phyloP scores from a whole-genome alignment of 495 filamentous ascomycete genomes.

The Talaromyces borbonicus region DNA sequence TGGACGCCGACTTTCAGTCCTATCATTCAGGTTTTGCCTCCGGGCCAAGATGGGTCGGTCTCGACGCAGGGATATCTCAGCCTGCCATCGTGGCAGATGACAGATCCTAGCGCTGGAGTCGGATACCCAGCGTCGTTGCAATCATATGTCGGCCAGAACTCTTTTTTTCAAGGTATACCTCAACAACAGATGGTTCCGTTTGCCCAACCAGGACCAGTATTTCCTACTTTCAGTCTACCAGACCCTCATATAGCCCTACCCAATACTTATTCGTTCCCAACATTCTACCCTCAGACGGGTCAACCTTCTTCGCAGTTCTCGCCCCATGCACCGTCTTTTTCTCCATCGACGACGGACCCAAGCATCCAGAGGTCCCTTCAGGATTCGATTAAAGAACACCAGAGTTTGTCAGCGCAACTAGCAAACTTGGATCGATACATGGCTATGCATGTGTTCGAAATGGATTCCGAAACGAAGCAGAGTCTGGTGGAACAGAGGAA shows the following conservation, averaged over 20 bases:
- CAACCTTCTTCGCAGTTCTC: background rate
- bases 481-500: slow-evolving; percentile 26
- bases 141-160: background rate
- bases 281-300: background rate
- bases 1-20: background rate
- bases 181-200: background rate
- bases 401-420: slow-evolving; percentile 21
- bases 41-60: slow-evolving; percentile 1
- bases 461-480: slow-evolving; percentile 21
- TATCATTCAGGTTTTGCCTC: background rate
- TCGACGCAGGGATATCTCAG: background rate
- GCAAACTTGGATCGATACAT: slow-evolving; percentile 28
- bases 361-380: slow-evolving; percentile 13
- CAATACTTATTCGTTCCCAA: background rate
- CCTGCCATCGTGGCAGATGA: background rate
- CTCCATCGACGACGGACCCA: background rate
- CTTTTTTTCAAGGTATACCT: background rate
- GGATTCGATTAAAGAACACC: slow-evolving; percentile 17
- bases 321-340: background rate
- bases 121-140: background rate
- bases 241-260: background rate
- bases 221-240: background rate
- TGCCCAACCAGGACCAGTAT: background rate
- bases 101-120: slow-evolving; percentile 1
- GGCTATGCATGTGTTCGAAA: slow-evolving; percentile 28